Evolutionary conservation across 2,329 filamentous ascomycete genomes (phyloP).

Genomic region (Aspergillus hiratsukae): DNA sequence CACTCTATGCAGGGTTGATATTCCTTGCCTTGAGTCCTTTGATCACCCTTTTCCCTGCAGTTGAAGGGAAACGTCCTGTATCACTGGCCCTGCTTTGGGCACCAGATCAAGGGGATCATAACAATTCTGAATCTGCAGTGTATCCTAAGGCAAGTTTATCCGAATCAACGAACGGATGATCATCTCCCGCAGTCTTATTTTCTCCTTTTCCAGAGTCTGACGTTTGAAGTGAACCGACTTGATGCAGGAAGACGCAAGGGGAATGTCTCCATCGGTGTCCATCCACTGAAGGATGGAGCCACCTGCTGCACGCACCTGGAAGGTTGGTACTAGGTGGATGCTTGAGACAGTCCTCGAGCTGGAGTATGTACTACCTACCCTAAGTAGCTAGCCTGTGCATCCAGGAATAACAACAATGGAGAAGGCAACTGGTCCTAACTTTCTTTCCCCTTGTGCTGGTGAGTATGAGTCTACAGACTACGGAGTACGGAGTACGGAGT

Average conservation of each 20-base stretch:
- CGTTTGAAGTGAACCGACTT: not conserved
- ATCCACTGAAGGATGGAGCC: conserved; percentile 8
- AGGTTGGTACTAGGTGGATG: not conserved
- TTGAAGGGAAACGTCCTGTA: not conserved
- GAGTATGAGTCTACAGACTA: not conserved
- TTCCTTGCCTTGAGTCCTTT: not conserved
- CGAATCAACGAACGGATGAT: not conserved
- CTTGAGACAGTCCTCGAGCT: not conserved
- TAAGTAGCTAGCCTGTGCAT: not conserved
- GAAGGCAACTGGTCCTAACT: not conserved
- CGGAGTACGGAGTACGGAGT: not conserved
- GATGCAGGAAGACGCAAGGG: conserved; percentile 20
- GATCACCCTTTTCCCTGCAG: not conserved
- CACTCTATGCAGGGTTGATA: not conserved
- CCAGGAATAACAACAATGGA: not conserved
- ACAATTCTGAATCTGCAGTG: not conserved
- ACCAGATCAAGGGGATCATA: not conserved
- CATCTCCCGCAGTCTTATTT: not conserved
- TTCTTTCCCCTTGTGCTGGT: not conserved
- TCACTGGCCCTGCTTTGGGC: not conserved
- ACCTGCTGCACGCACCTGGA: conserved; percentile 13
- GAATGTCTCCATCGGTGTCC: conserved; percentile 12
- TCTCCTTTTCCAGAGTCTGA: not conserved
- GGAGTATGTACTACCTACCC: not conserved
- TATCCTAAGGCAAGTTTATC: not conserved